These are phyloP conservation scores for Arxiozyma bovina DNA, from an alignment of 1,139 yeast species.

Conservation along the genomic window DNA sequence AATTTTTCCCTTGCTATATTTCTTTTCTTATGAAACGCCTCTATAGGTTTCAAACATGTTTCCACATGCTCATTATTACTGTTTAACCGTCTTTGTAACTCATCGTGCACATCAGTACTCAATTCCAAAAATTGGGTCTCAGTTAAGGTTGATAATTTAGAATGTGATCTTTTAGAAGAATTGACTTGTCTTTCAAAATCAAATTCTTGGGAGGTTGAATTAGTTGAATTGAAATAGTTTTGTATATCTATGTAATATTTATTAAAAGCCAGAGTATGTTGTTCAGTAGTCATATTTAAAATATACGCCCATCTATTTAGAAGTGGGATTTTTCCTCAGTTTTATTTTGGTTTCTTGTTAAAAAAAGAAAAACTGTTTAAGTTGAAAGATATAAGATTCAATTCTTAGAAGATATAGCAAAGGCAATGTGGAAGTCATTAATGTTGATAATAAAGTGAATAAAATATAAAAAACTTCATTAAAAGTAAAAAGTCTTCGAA, in stretches of 20 bases:
- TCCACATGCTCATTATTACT: not conserved
- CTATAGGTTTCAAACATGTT: not conserved
- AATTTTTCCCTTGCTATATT: constrained; percentile 91
- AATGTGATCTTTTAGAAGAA: constrained; percentile 8
- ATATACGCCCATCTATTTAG: not conserved
- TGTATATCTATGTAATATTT: constrained; percentile 1
- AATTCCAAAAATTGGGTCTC: constrained; percentile 14
- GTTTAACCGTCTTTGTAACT: constrained; percentile 12
- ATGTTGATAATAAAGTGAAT: not conserved
- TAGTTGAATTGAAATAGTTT: not conserved
- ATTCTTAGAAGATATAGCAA: too few relatives aligned
- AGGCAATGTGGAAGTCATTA: not conserved
- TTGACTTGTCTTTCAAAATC: constrained; percentile 2
- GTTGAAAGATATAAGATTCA: too few relatives aligned
- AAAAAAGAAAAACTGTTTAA: too few relatives aligned
- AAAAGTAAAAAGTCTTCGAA: not conserved
- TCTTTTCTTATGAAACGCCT: constrained; percentile 63
- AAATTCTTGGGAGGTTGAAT: not conserved
- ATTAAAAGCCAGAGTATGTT: not conserved
- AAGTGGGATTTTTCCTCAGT: not conserved
- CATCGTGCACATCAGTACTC: constrained; percentile 16
- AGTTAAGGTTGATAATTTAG: constrained; percentile 13
- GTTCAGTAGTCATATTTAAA: not conserved
- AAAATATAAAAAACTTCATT: too few relatives aligned
- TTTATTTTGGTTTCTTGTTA: too few relatives aligned